Base-by-base conservation (phyloP, 257 asterid genomes). In the Verbascum thapsus region DNA sequence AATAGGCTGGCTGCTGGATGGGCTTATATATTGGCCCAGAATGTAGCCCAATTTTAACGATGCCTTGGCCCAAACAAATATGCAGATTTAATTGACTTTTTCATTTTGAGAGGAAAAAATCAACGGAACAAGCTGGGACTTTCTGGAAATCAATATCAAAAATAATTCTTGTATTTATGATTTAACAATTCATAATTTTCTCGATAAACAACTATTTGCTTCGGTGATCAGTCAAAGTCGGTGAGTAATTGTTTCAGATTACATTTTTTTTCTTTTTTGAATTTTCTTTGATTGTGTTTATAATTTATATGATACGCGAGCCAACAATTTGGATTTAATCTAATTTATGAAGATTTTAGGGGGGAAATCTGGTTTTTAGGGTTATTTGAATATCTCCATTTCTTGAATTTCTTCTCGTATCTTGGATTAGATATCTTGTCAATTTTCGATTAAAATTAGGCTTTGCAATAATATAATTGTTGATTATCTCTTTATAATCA, bases 51-150 rank as follows among this genome's bases (percentile, higher is more conserved):
- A 44, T 0, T 3, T 1, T 2, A 38, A 39, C 9, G 11, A 23
- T 41, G 42, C 56, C 45, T 52, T 22, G 59, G 70, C 61, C 62
- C 64, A 55, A 10, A 30, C n/a, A 10, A 16, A 20, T 7, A 19
- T 17, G 41, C 20, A 30, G 23, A 10, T 6, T 13, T 47, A 40
- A 49, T 49, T 68, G 54, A 49, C 67, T 35, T 57, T 15, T 5
- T 2, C 0, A 26, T 26, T 18, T 3, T 5, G n/a, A 22, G 22
- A 2, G n/a, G 52, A 38, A 55, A 35, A 47, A 19, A 26, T 7
- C 23, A 19, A 38, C 35, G 15, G 66, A 64, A 64, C 5, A 40
- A 54, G 32, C 71, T 70, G 71, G 80, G 70, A 66, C 11, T 53
- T 49, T 75, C 76, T 53, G 39, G 76, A 65, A 70, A 51, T 45